Evolutionary conservation across 2,329 filamentous ascomycete species (phyloP).

Genomic region (Pseudocercospora macadamiae): DNA sequence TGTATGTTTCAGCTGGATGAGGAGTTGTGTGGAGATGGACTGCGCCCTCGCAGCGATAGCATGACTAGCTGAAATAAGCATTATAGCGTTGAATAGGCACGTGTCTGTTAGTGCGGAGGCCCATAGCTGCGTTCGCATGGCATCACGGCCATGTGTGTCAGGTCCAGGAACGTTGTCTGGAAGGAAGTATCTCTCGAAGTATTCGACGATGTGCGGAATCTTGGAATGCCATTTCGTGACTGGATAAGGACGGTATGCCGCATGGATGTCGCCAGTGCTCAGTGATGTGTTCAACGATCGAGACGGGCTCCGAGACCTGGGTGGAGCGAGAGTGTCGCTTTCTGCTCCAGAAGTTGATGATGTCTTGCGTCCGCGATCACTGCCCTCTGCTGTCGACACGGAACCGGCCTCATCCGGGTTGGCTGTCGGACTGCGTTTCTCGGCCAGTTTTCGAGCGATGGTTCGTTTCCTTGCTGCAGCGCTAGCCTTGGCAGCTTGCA

Average conservation of each 20-base stretch:
- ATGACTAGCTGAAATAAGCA: slow-evolving; percentile 27
- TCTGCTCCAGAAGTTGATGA: slow-evolving; percentile 19
- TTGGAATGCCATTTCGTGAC: slow-evolving; percentile 22
- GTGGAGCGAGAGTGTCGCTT: slow-evolving; percentile 6
- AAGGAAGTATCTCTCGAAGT: slow-evolving; percentile 23
- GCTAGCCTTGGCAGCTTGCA: slow-evolving; percentile 26
- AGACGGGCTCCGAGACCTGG: slow-evolving; percentile 13
- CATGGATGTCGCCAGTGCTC: slow-evolving; percentile 16
- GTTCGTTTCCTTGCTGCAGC: slow-evolving; percentile 26
- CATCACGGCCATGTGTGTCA: slow-evolving; percentile 18
- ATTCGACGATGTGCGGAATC: slow-evolving; percentile 22
- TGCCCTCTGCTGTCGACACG: slow-evolving; percentile 13
- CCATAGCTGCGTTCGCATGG: slow-evolving; percentile 25
- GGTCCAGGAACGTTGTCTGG: slow-evolving; percentile 11
- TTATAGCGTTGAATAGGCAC: slow-evolving; percentile 24
- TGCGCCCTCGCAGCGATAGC: slow-evolving; percentile 20
- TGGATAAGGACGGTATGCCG: slow-evolving; percentile 20
- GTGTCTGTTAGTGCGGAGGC: slow-evolving; percentile 20
- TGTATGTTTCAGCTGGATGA: slow-evolving; percentile 24
- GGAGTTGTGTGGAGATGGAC: slow-evolving; percentile 16
- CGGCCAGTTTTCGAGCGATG: slow-evolving; percentile 23
- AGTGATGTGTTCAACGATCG: slow-evolving; percentile 9
- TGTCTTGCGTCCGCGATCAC: slow-evolving; percentile 16
- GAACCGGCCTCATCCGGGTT: slow-evolving; percentile 14
- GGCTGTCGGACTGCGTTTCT: slow-evolving; percentile 7